These are phyloP conservation scores for Dendrocalamus latiflorus DNA, from an alignment of 202 grass and related monocot genomes.

Conservation along the genomic window DNA sequence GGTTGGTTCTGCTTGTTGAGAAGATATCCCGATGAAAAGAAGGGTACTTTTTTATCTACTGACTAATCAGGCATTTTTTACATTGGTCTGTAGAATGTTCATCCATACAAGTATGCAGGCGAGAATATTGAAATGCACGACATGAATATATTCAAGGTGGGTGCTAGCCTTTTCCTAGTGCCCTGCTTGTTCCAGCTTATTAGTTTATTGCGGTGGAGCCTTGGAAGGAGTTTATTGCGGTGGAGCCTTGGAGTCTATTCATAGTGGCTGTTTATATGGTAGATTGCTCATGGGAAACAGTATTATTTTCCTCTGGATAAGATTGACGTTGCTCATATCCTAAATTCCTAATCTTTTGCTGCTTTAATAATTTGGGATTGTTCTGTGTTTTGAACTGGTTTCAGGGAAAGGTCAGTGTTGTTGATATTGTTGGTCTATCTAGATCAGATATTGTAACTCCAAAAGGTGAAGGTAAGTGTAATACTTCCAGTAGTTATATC, in stretches of 20 bases:
- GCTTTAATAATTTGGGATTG: neutral
- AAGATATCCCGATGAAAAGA: neutral
- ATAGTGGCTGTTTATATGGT: neutral
- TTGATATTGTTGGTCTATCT: conserved; percentile 60
- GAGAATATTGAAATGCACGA: conserved; percentile 71
- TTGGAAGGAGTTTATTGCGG: too few species aligned
- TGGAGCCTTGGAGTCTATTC: too few species aligned
- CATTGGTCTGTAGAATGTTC: conserved; percentile 51
- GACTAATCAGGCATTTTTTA: neutral
- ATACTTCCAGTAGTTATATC: neutral
- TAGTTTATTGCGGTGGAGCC: too few species aligned
- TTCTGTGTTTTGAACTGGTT: conserved; percentile 6
- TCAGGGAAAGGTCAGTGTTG: conserved; percentile 68
- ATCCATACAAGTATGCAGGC: conserved; percentile 74
- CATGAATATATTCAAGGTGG: conserved; percentile 68
- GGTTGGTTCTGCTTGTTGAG: neutral
- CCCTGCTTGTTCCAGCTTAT: too few species aligned
- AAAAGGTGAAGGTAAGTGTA: conserved; percentile 60
- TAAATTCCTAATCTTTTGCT: neutral
- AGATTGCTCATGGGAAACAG: neutral
- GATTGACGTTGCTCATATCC: neutral
- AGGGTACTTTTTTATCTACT: neutral
- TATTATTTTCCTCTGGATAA: neutral
- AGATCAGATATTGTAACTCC: conserved; percentile 45
- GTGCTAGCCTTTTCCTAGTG: too few species aligned